Evolutionary conservation across 805 yeast genomes (phyloP), one percentile per base, ranked within the genome.

Genomic region (Zygoascus bituminiphila): DNA sequence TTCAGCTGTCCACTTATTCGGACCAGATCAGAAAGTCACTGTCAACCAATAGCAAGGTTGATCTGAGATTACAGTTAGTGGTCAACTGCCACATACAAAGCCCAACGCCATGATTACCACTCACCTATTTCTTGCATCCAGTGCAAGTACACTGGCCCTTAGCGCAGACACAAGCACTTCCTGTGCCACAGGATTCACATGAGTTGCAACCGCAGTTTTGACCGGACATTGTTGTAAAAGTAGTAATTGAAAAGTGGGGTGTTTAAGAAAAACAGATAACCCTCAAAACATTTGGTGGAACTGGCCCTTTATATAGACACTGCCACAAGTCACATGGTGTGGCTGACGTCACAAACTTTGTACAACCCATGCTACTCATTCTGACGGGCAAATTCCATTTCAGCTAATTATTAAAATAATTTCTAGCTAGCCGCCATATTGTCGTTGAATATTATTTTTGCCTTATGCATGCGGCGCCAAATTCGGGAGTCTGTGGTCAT

Each of bases 61-160:
- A n/a, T n/a, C n/a, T n/a, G n/a, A n/a, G n/a, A n/a, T n/a, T n/a
- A n/a, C n/a, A n/a, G n/a, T n/a, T n/a, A n/a, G n/a, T n/a, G n/a
- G n/a, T n/a, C 33, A 29, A 29, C 33, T 29, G 33, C 33, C 33
- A 29, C 33, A 29, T n/a, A n/a, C n/a, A n/a, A n/a, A 14, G 33
- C 33, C 14, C 33, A 26, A 14, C 33, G 14, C 9, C 14, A 9
- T 26, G 33, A 26, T 14, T n/a, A n/a, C 23, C 10, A 17, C 21
- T 12, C 21, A 33, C 20, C 25, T 47, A 47, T 29, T 47, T 47
- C 50, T 47, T 47, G 50, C 50, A 47, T 12, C 40, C 29, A 36
- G 50, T 7, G 38, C 50, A 47, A 2, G 38, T 6, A 37, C 50
- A 47, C 9, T 46, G 9, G 29, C 46, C 46, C 37, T 39, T 23